A percentile compares a stretch with the other conserved stretches of the same genome.
phyloP scores from a whole-genome alignment of 176 grass and related monocot species.

The Alopecurus myosuroides region DNA sequence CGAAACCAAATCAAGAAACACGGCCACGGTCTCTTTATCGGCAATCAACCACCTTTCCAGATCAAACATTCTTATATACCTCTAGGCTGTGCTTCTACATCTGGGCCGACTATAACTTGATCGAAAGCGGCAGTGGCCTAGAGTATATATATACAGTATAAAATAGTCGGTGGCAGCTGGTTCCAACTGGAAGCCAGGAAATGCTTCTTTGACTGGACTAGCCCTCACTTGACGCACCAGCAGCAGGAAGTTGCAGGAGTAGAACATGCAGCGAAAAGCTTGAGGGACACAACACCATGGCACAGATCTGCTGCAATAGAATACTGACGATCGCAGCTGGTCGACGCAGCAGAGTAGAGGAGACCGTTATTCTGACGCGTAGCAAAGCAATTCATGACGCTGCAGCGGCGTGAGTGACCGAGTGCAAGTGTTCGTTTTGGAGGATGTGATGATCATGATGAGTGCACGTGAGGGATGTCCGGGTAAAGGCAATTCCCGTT shows the following conservation, averaged over 20 bases:
- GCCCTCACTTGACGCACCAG: not conserved
- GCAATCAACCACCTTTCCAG: not conserved
- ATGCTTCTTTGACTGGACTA: conserved; percentile 31
- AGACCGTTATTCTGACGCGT: conserved; percentile 25
- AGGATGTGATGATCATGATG: not conserved
- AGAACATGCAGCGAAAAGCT: conserved; percentile 34
- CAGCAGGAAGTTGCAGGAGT: not conserved
- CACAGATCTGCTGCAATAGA: not conserved
- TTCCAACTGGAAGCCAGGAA: conserved; percentile 14
- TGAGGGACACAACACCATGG: conserved; percentile 19
- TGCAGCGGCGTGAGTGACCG: not conserved
- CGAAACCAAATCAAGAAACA: not conserved
- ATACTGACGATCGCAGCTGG: not conserved
- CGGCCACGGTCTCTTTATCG: not conserved
- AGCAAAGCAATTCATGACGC: not conserved
- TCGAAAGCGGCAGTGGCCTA: not conserved
- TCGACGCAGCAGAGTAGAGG: not conserved
- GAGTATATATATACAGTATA: too few relatives aligned
- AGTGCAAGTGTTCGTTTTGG: not conserved
- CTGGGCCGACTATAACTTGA: not conserved
- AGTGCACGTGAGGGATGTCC: conserved; percentile 1
- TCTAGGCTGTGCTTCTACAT: not conserved
- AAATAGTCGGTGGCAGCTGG: conserved; percentile 40
- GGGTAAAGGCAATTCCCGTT: not conserved
- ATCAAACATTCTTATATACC: conserved; percentile 5